Conservation (phyloP, 1,284 basidiomycete genomes). For the Pseudozyma tsukubaensis region DNA sequence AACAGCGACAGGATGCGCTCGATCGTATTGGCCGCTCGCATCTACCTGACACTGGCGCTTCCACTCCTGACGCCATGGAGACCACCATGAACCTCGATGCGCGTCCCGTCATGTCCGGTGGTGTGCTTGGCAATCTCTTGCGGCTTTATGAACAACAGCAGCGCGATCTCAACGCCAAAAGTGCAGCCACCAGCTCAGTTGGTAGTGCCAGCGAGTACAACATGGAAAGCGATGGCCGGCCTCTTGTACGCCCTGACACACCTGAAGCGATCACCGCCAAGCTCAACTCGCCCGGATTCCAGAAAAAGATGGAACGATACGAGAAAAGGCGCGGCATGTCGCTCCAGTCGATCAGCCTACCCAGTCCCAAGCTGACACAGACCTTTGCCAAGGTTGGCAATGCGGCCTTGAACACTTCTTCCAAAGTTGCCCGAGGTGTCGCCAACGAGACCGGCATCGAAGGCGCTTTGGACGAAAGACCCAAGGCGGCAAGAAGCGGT, state of each 20-base stretch:
- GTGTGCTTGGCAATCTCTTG: constrained; percentile 66
- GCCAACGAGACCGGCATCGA: constrained; percentile 63
- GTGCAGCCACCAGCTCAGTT: constrained; percentile 44
- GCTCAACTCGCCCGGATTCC: constrained; percentile 31
- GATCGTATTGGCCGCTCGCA: constrained; percentile 54
- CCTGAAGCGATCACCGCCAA: constrained; percentile 22
- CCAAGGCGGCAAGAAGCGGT: constrained; percentile 73
- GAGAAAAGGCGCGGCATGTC: constrained; percentile 45
- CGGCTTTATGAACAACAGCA: constrained; percentile 66
- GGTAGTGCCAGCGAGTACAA: constrained; percentile 39
- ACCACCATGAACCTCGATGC: constrained; percentile 62
- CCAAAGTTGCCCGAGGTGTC: constrained; percentile 56
- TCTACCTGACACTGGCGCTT: constrained; percentile 55
- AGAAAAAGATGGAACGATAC: constrained; percentile 23
- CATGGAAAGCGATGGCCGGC: constrained; percentile 14
- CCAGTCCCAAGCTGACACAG: constrained; percentile 45
- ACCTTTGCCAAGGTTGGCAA: constrained; percentile 49
- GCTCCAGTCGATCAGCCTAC: constrained; percentile 26
- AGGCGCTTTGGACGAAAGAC: constrained; percentile 70
- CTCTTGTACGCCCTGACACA: constrained; percentile 12
- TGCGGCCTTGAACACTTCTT: constrained; percentile 33
- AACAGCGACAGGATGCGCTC: constrained; percentile 48
- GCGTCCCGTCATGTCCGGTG: constrained; percentile 55
- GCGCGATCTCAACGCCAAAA: constrained; percentile 37
- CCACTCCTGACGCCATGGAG: constrained; percentile 63